Conservation (phyloP, 2,329 filamentous ascomycete genomes). For the Chaetomium olivaceum region DNA sequence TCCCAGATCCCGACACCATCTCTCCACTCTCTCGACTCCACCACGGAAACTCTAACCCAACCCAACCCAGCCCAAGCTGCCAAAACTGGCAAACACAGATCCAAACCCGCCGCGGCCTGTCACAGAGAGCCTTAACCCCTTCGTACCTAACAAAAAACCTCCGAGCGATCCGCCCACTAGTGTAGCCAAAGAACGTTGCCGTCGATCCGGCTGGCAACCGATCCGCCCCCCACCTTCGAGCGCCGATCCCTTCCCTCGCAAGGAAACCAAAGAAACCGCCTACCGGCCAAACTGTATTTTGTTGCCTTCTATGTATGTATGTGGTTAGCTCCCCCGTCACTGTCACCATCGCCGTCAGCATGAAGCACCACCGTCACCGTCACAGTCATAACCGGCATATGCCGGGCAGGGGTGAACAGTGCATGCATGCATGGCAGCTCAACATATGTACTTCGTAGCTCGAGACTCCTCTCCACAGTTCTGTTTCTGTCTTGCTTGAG, state of each 20-base stretch:
- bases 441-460: not conserved
- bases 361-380: not conserved
- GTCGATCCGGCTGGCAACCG: not conserved
- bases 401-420: too few species aligned
- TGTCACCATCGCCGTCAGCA: not conserved
- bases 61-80: not conserved
- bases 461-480: not conserved
- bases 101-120: not conserved
- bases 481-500: not conserved
- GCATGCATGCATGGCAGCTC: not conserved
- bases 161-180: not conserved
- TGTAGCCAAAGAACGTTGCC: not conserved
- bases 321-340: not conserved
- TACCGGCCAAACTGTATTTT: not conserved
- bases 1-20: not conserved
- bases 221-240: not conserved
- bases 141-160: not conserved
- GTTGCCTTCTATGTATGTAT: too few species aligned
- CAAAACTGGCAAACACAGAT: not conserved
- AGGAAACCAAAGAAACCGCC: not conserved
- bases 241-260: not conserved
- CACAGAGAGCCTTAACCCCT: too few species aligned
- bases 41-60: not conserved
- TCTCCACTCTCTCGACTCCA: not conserved
- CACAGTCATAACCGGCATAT: not conserved